These are phyloP conservation scores for Acer yangbiense DNA, from an alignment of 345 rosid genomes.

Conservation along the genomic window DNA sequence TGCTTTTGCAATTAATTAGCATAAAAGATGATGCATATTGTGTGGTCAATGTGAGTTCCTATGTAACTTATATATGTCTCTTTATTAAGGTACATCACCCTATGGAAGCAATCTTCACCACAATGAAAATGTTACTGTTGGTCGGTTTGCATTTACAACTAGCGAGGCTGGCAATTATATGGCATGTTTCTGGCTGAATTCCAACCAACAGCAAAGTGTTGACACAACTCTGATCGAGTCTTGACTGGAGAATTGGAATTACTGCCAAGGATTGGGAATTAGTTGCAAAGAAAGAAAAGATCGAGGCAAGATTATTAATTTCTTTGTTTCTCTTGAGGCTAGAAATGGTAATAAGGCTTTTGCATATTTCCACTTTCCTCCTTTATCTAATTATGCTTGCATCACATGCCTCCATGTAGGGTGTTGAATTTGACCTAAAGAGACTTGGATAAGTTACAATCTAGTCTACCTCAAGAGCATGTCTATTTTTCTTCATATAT, in stretches of 20 bases:
- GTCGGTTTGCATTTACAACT: conserved; percentile 78
- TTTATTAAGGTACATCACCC: conserved; percentile 74
- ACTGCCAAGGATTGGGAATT: conserved; percentile 97
- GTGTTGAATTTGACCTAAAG: conserved; percentile 77
- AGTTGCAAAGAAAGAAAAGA: conserved; percentile 86
- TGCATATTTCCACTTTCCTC: not conserved
- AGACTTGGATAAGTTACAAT: conserved; percentile 68
- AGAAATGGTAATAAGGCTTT: not conserved
- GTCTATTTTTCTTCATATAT: conserved; percentile 19
- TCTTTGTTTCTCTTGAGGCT: not conserved
- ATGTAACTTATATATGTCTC: conserved; percentile 4
- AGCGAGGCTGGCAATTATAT: conserved; percentile 67
- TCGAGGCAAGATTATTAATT: conserved; percentile 56
- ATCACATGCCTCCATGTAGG: no score
- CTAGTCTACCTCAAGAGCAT: conserved; percentile 59
- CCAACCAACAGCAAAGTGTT: conserved; percentile 31
- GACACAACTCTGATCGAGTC: conserved; percentile 56
- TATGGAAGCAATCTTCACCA: conserved; percentile 71
- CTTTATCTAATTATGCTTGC: no score
- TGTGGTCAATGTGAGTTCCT: not conserved
- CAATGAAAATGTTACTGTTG: conserved; percentile 56
- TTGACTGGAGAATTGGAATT: conserved; percentile 91
- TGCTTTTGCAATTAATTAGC: no score
- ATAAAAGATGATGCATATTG: not conserved
- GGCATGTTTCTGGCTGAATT: conserved; percentile 80